phyloP scores from a whole-genome alignment of 139 green algal genomes.

The Chlorokybus atmophyticus region DNA sequence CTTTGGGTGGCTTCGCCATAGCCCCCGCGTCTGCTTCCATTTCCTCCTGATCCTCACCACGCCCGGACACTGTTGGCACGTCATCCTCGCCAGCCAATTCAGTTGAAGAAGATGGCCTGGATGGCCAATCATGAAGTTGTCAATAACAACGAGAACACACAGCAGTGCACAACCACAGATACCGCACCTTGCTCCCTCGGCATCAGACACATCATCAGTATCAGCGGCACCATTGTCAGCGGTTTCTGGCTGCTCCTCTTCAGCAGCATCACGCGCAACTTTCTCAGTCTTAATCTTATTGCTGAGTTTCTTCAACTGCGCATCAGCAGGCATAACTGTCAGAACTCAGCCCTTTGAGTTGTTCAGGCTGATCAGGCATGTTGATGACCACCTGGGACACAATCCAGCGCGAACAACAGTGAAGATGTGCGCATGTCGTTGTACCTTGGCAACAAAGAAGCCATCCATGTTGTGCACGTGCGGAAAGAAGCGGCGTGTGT shows the following conservation, averaged over 20 bases:
- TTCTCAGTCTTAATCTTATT: constrained; percentile 29
- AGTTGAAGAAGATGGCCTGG: no score
- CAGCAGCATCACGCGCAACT: constrained; percentile 17
- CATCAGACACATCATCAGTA: constrained; percentile 6
- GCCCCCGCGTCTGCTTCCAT: constrained; percentile 3
- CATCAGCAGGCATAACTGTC: not conserved
- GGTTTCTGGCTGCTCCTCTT: constrained; percentile 14
- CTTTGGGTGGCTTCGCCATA: not conserved
- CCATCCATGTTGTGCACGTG: constrained; percentile 98
- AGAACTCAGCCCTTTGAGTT: not conserved
- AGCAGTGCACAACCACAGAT: no score
- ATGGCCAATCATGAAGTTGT: no score
- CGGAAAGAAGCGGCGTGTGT: constrained; percentile 87
- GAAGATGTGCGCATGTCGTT: not conserved
- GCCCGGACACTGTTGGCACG: not conserved
- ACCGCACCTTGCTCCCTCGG: constrained; percentile 3
- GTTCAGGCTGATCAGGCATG: not conserved
- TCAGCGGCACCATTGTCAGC: constrained; percentile 15
- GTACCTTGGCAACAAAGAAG: constrained; percentile 94
- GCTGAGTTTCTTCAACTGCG: constrained; percentile 85
- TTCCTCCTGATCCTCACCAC: not conserved
- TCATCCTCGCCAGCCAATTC: constrained; percentile 7
- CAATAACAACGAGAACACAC: no score
- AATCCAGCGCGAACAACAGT: not conserved
- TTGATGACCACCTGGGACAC: not conserved